These are phyloP conservation scores for Lineolata rhizophorae DNA, from an alignment of 495 filamentous ascomycete genomes.

Conservation along the genomic window DNA sequence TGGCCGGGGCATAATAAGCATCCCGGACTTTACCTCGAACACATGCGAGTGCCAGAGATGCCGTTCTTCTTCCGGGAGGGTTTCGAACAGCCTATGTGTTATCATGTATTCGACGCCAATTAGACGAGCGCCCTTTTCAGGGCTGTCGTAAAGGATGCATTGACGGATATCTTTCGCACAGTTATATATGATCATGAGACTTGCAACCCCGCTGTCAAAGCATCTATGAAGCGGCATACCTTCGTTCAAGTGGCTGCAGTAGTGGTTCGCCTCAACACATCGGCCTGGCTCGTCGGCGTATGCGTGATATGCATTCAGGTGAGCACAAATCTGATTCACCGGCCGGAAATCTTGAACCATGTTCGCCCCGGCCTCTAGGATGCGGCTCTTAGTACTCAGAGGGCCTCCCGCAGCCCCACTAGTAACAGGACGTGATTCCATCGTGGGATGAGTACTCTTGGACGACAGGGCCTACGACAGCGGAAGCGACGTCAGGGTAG, in stretches of 20 bases:
- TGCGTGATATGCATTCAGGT: conserved; percentile 69
- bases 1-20: conserved; percentile 67
- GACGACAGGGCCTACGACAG: no score
- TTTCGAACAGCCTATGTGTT: conserved; percentile 40
- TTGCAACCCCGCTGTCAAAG: background rate
- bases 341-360: conserved; percentile 49
- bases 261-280: conserved; percentile 63
- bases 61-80: conserved; percentile 40
- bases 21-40: conserved; percentile 71
- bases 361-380: conserved; percentile 44
- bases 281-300: conserved; percentile 48
- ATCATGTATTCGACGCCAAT: conserved; percentile 94
- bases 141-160: conserved; percentile 69
- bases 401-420: conserved; percentile 27
- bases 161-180: conserved; percentile 42
- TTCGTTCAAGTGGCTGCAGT: conserved; percentile 60
- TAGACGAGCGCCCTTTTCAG: conserved; percentile 40
- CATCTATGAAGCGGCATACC: conserved; percentile 17
- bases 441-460: conserved; percentile 1
- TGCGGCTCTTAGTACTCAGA: conserved; percentile 28
- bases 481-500: no score
- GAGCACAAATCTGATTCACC: conserved; percentile 55
- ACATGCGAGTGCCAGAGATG: conserved; percentile 64
- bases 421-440: conserved; percentile 10
- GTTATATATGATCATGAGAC: no score